Evolutionary conservation across 495 filamentous ascomycete genomes (phyloP), one percentile per base, ranked within the genome.

Genomic region (Penicillium coffeae): DNA sequence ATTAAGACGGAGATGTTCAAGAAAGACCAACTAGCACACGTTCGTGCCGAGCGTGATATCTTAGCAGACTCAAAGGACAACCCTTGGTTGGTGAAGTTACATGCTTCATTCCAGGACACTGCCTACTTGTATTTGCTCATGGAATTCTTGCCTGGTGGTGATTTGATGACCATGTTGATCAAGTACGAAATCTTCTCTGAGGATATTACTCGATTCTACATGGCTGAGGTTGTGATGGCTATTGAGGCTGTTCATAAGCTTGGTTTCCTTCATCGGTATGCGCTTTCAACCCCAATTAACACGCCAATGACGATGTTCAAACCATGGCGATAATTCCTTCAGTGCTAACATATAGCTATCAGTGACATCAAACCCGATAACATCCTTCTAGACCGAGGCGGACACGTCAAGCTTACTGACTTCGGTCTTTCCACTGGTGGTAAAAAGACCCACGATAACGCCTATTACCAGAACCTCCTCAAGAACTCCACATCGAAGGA

Each of bases 111-210:
- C 74, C 93, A 99, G 66, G 93, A 99, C 66, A 73, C 78, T 40
- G 90, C 90, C 48, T 97, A 95, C 71, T 77, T 99, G 12, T 97
- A 99, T 72, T 87, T 99, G 81, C 80, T 99, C 48, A 97, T 99
- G 93, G 93, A 99, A 70, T 99, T 96, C 70, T 79, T 97, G 58
- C 93, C 93, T 12, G 93, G 93, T 63, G 93, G 93, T 60, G 93
- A 99, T 76, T 69, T 99, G 62, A 99, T 99, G 93, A 99, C 93
- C 25, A 99, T 99, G 93, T 79, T 99, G 56, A 99, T 99, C 72
- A 97, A 96, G 75, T 97, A 99, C 63, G 93, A 99, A 66, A 95
- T 99, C 59, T 99, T 99, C 70, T 94, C 90, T 0, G 90, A 96
- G 63, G 93, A 97, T 50, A 96, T 99, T 56, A 99, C 93, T 25